Evolutionary conservation across 176 grass and related monocot genomes (phyloP), one percentile per base, ranked within the genome.

Genomic region (Zoysia japonica): DNA sequence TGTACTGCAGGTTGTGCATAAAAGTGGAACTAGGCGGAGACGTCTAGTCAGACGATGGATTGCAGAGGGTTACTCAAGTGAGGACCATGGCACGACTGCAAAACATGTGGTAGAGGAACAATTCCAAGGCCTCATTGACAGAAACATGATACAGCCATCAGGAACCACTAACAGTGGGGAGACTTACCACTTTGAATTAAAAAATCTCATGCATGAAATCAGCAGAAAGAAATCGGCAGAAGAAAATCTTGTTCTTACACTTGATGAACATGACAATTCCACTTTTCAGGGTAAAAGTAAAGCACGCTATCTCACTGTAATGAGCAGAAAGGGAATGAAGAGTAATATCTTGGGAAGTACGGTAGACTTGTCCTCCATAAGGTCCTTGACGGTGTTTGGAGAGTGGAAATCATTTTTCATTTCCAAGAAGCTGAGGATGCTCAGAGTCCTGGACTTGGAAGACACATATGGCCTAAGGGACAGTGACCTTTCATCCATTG

Each of bases 361-460:
- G 40, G 2, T 82, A 37, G 46, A 82, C 2, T 9, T 75, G 5
- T 70, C 59, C 16, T 59, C 56, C 38, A 16, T 78, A 11, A 35
- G 68, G 64, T 90, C 86, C 1, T 2, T 90, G 3, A 78, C 74
- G 0, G 37, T 68, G 1, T 86, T 79, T 13, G 78, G 82, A 11
- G 3, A 82, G 51, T 46, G 37, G 2, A 10, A 4, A 15, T 4
- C 48, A n/a, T 67, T 43, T 37, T 16, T 81, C 5, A 3, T 50
- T 47, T 83, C 52, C 13, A 11, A 11, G 13, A 75, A 55, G 20
- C 62, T 86, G 83, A 79, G 35, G 14, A 12, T 86, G 50, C 61
- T 90, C 15, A 39, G 78, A 1, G 83, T 90, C 8, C 20, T 90
- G 11, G 78, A 90, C 61, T 37, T 90, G 37, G 78, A 90, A 72